Conservation (phyloP, 768 basidiomycete species). For the Chalciporus chontae region DNA sequence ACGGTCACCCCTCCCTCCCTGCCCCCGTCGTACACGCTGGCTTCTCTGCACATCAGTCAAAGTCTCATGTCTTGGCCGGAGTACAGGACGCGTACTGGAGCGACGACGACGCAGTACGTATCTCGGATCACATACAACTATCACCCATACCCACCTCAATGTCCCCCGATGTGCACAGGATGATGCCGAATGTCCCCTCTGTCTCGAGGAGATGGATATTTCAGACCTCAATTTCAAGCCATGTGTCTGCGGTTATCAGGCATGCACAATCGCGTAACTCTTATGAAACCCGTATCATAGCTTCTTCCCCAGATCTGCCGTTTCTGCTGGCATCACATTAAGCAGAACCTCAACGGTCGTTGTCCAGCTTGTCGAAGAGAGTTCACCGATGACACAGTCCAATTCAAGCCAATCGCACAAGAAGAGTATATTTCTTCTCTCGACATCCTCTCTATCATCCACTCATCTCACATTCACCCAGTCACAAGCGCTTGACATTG, state of each 20-base stretch:
- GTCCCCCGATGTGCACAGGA: conserved; percentile 54
- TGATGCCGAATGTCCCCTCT: conserved; percentile 96
- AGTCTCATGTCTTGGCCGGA: conserved; percentile 82
- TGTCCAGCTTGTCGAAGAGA: conserved; percentile 95
- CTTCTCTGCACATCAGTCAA: conserved; percentile 71
- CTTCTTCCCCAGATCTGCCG: conserved; percentile 78
- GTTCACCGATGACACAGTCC: conserved; percentile 89
- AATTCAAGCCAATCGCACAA: conserved; percentile 91
- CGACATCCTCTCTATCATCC: conserved; percentile 2
- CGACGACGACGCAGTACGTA: conserved; percentile 79
- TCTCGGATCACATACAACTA: conserved; percentile 1
- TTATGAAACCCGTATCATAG: conserved; percentile 16
- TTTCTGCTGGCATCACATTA: conserved; percentile 99
- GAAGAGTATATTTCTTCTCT: conserved; percentile 75
- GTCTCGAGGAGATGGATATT: conserved; percentile 98
- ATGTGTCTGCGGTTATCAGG: conserved; percentile 98
- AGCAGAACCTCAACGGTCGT: conserved; percentile 90
- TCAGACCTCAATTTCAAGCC: conserved; percentile 99
- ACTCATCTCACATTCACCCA: conserved; percentile 32
- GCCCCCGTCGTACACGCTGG: conserved; percentile 72
- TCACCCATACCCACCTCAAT: conserved; percentile 13
- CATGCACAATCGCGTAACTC: conserved; percentile 27
- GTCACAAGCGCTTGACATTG: conserved; percentile 91
- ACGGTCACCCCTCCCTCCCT: conserved; percentile 61
- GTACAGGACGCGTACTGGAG: conserved; percentile 98